Conservation (phyloP, 148 eudicot genomes). For the Rhododendron vialii region DNA sequence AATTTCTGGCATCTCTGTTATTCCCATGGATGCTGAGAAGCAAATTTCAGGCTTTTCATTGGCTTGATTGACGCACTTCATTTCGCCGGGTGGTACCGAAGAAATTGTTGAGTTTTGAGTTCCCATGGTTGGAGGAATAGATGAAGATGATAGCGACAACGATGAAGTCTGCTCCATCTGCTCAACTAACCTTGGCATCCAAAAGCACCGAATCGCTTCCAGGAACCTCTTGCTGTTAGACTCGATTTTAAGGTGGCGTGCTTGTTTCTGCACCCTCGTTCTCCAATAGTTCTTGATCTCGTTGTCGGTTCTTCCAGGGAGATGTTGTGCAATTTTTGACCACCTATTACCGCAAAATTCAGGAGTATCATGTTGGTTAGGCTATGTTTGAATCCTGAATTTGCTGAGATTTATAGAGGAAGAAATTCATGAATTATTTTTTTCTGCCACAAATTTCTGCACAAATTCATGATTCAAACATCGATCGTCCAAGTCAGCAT, state of each 20-base stretch:
- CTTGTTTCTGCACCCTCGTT: constrained; percentile 74
- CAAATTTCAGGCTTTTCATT: neutral
- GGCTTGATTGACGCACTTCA: neutral
- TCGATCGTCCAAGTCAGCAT: neutral
- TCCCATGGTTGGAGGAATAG: constrained; percentile 16
- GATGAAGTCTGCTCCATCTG: constrained; percentile 47
- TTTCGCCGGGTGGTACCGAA: constrained; percentile 4
- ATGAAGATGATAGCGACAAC: neutral
- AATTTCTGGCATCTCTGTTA: constrained; percentile 17
- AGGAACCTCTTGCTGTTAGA: constrained; percentile 53
- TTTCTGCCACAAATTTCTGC: neutral
- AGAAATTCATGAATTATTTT: too few relatives aligned
- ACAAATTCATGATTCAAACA: neutral
- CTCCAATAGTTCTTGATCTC: constrained; percentile 78
- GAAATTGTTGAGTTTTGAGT: neutral
- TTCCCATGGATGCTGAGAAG: constrained; percentile 10
- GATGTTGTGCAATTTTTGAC: constrained; percentile 71
- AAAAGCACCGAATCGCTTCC: constrained; percentile 50
- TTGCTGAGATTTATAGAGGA: neutral
- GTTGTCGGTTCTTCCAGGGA: constrained; percentile 72
- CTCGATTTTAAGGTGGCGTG: constrained; percentile 59
- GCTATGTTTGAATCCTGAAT: neutral
- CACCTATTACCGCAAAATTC: constrained; percentile 30
- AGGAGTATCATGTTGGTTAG: neutral
- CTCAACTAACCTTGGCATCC: constrained; percentile 64